Conservation (phyloP, 2,329 filamentous ascomycete genomes). For the Aspergillus clavatus region DNA sequence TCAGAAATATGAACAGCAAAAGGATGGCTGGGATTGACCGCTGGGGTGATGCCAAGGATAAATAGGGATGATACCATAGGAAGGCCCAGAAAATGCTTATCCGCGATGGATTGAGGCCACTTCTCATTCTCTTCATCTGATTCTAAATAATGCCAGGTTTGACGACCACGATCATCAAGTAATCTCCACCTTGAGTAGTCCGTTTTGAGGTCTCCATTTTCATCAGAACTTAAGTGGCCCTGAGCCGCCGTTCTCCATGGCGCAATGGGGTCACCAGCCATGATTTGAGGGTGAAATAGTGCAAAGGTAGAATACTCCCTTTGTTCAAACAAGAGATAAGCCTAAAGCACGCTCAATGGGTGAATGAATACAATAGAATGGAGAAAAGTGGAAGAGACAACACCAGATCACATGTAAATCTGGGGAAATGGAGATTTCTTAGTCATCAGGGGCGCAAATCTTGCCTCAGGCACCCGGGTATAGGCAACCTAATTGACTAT, state of each 20-base stretch:
- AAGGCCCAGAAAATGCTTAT: slow-evolving; percentile 81
- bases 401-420: neutral
- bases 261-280: slow-evolving; percentile 27
- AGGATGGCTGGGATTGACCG: neutral
- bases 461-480: neutral
- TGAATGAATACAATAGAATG: neutral
- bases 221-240: slow-evolving; percentile 31
- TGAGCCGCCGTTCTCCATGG: slow-evolving; percentile 33
- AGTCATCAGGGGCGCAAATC: slow-evolving; percentile 13
- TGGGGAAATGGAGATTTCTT: slow-evolving; percentile 4
- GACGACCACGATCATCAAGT: slow-evolving; percentile 73
- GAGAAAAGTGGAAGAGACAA: neutral
- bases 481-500: neutral
- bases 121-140: slow-evolving; percentile 63
- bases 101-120: slow-evolving; percentile 85
- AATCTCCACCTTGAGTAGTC: slow-evolving; percentile 82
- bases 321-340: too few species aligned
- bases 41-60: neutral
- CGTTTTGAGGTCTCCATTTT: slow-evolving; percentile 52
- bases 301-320: too few species aligned
- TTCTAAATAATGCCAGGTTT: slow-evolving; percentile 89
- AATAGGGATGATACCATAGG: slow-evolving; percentile 57
- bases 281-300: slow-evolving; percentile 8
- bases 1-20: slow-evolving; percentile 1
- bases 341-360: neutral